Percentiles rank a stretch among this genome's conserved stretches.
Evolutionary conservation across 1,284 basidiomycete species (phyloP).

Genomic region (Ganoderma leucocontextum): DNA sequence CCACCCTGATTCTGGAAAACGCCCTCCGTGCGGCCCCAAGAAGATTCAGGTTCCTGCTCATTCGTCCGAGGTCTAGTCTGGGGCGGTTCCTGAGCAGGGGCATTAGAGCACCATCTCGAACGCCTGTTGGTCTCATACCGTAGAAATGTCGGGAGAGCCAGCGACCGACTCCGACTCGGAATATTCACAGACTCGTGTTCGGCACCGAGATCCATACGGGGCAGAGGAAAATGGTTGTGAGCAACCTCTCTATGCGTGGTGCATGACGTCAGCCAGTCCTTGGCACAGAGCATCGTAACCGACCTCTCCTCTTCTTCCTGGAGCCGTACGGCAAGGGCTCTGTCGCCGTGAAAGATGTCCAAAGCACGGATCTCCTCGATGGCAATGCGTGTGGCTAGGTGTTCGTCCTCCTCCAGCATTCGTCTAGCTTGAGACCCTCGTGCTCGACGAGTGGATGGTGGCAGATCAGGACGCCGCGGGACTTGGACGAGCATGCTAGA

Average conservation of each 20-base stretch:
- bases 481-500: not conserved
- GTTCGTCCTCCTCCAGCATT: not conserved
- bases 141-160: not conserved
- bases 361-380: constrained; percentile 14
- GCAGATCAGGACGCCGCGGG: not conserved
- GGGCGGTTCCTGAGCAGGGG: not conserved
- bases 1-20: not conserved
- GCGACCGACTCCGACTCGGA: not conserved
- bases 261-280: not conserved
- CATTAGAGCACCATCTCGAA: not conserved
- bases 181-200: not conserved
- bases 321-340: constrained; percentile 12
- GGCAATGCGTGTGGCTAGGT: constrained; percentile 14
- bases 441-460: not conserved
- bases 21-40: not conserved
- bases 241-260: not conserved
- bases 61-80: not conserved
- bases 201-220: not conserved
- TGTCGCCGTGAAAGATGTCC: constrained; percentile 12
- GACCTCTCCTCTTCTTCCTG: constrained; percentile 15
- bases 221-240: not conserved
- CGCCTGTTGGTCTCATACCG: not conserved
- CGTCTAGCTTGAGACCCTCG: not conserved
- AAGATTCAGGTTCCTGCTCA: not conserved
- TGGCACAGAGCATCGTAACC: not conserved